Evolutionary conservation across 164 flowering plant genomes (phyloP).

Genomic region (Litsea cubeba): DNA sequence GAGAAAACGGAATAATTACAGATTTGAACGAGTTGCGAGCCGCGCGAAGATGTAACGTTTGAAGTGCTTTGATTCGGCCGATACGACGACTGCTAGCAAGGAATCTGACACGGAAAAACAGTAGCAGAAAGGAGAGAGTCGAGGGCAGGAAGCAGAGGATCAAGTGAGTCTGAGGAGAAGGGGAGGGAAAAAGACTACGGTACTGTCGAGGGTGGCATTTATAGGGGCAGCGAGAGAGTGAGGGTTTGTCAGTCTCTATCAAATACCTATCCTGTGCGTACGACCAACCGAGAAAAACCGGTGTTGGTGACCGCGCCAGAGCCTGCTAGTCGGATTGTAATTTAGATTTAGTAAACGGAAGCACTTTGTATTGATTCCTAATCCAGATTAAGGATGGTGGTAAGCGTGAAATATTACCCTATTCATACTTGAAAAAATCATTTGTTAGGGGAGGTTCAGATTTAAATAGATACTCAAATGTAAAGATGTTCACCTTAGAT

Average conservation of each 20-base stretch:
- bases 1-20: background rate
- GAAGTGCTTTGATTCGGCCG: background rate
- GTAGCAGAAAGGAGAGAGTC: background rate
- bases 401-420: no score
- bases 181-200: conserved; percentile 1
- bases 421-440: no score
- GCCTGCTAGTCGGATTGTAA: background rate
- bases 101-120: background rate
- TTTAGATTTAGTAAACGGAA: no score
- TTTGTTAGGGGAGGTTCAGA: no score
- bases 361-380: no score
- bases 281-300: conserved; percentile 9
- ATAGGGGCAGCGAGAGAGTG: background rate
- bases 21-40: conserved; percentile 4
- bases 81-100: background rate
- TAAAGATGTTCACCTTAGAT: no score
- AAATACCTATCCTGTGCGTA: background rate
- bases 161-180: background rate
- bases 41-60: background rate
- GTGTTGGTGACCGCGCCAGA: background rate
- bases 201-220: background rate
- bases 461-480: no score
- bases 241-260: background rate
- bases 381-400: no score
- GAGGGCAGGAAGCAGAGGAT: background rate